Evolutionary conservation across 73 alveolate genomes (phyloP), one percentile per base, ranked within the genome.

Genomic region (Paramecium tetraurelia): DNA sequence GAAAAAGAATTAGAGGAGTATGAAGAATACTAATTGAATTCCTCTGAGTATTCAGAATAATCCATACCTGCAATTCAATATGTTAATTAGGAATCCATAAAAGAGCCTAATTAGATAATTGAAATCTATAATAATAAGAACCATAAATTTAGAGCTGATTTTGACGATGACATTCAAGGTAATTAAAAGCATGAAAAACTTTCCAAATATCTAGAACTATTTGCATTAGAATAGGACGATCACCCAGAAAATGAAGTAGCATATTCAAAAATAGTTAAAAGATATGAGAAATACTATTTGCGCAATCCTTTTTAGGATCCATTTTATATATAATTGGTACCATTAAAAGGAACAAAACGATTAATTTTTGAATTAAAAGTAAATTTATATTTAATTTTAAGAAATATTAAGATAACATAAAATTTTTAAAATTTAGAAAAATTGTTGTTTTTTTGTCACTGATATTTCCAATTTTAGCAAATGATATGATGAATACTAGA

Each of bases 301-400:
- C 20, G 84, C 3, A 63, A 63, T 63, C 84, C 84, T 7, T 63
- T 63, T 63, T 31, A 63, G 48, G 84, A 63, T 63, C 84, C 84
- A 31, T 63, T 31, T 63, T 63, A 63, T 24, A 63, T 63, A 14
- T 27, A 63, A 33, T 33, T 63, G 14, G 84, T 63, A 3, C 50
- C 50, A 27, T 63, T 63, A 63, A 63, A 27, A 31, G 84, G 84
- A 63, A 33, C 24, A 31, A 12, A 63, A 16, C 7, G 84, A 63
- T 33, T 63, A 27, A 11, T 31, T 31, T 63, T 27, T 63, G 84
- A 63, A 27, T 63, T 63, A 33, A 31, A 63, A 33, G 84, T 63
- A 63, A 63, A 31, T 63, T 31, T 31, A 63, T 63, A 31, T 12
- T 63, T 63, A 31, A 31, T 16, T 31, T 63, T 63, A 31, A 63